Base-by-base conservation (phyloP, 306 rosid species). In the peach (Prunus persica) region DNA sequence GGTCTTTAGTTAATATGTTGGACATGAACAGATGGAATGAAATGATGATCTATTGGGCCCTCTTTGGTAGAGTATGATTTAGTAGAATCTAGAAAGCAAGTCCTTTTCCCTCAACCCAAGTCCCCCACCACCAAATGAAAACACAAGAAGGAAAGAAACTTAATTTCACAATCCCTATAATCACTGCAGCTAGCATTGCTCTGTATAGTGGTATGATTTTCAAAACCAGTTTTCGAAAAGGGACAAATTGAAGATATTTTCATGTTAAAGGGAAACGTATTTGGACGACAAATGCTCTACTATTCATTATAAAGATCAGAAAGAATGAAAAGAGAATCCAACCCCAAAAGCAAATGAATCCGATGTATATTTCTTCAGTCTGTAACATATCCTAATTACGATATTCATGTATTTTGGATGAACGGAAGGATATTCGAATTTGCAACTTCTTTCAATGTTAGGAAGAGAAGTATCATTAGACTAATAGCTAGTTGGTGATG, bases 231-330 rank as follows among this genome's bases (percentile, higher is more conserved):
- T 52, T 14, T 4, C 8, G 3, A 60, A 20, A 49, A 14, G 57
- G 57, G 22, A 52, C 57, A 22, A 7, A 28, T 18, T 19, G n/a
- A 3, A 55, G 45, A 22, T 58, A 68, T 49, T 50, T 73, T 43
- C 65, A 46, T 83, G 69, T 69, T 45, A 45, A 5, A 43, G 25
- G 22, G 32, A 19, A 65, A 78, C 54, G 89, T 58, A 85, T 71
- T 3, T 72, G 76, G 82, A 85, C 86, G 78, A n/a, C 8, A 73
- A 38, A 22, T 46, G 66, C 43, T 65, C 30, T 6, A 52, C 6
- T 52, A 52, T 82, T 60, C 89, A 73, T 80, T 25, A 11, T 9
- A 34, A n/a, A 28, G 10, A 43, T 43, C 2, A 25, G 4, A 45
- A 51, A 51, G 28, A 67, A 22, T 2, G 55, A 32, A 27, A 56